phyloP scores from a whole-genome alignment of 139 green algal genomes.

The Chlorella vulgaris region DNA sequence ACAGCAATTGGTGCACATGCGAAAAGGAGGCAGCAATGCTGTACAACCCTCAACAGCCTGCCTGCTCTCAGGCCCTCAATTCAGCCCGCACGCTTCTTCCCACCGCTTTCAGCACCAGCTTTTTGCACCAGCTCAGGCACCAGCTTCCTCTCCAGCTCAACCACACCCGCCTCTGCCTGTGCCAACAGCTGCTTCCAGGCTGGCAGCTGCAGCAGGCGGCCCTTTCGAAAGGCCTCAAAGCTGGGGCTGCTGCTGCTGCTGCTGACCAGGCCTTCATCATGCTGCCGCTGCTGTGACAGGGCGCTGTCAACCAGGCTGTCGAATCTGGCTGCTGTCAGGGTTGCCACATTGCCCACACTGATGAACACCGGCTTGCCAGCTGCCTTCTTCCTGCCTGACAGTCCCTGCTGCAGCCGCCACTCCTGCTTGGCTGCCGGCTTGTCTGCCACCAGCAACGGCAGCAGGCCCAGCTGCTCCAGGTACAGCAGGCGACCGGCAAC shows the following conservation, averaged over 20 bases:
- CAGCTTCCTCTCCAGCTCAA: neutral
- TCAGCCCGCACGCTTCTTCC: no score
- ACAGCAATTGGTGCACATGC: no score
- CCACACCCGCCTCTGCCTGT: neutral
- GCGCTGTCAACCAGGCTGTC: slow-evolving; percentile 6
- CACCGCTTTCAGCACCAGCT: no score
- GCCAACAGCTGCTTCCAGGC: neutral
- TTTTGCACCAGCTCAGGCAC: neutral
- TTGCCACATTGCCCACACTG: neutral
- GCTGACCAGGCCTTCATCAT: neutral
- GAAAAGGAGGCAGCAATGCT: no score
- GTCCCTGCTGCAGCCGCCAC: slow-evolving; percentile 1
- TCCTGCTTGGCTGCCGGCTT: neutral
- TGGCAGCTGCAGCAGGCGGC: neutral
- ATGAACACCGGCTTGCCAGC: neutral
- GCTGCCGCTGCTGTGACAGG: neutral
- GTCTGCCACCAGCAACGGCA: neutral
- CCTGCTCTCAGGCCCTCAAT: no score
- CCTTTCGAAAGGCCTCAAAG: neutral
- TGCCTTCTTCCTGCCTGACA: neutral
- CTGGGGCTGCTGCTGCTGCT: neutral
- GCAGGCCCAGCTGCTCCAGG: neutral
- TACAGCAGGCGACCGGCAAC: slow-evolving; percentile 2
- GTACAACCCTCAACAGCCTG: no score
- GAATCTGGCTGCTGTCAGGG: neutral